A percentile compares a stretch with the other conserved stretches of the same genome.
phyloP scores from a whole-genome alignment of 148 eudicot species.

The Hydrangea macrophylla region DNA sequence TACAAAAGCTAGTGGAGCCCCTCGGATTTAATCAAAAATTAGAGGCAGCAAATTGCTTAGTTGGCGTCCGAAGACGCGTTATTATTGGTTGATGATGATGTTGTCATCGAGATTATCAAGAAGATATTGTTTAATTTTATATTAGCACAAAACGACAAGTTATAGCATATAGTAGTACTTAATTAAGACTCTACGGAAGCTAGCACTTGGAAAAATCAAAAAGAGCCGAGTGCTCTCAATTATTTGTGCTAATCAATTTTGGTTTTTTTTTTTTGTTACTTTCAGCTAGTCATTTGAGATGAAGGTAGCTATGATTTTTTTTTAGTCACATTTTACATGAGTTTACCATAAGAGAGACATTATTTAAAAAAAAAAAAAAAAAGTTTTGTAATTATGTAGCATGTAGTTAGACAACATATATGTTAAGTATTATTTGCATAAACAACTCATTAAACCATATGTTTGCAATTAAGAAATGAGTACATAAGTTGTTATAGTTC shows the following conservation, averaged over 20 bases:
- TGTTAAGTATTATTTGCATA: too few species aligned
- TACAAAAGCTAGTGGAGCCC: background rate
- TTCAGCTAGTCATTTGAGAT: background rate
- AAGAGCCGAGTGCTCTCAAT: background rate
- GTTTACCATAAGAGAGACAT: background rate
- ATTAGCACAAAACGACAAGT: background rate
- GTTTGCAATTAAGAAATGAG: too few species aligned
- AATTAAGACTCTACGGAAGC: background rate
- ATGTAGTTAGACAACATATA: too few species aligned
- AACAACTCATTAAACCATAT: too few species aligned
- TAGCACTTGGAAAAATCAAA: background rate
- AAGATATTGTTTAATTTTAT: conserved; percentile 17
- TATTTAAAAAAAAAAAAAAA: too few species aligned
- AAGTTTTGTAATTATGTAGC: too few species aligned
- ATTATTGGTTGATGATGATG: conserved; percentile 9
- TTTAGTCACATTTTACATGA: background rate
- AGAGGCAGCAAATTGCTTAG: background rate
- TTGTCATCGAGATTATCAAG: conserved; percentile 16
- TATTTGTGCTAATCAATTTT: background rate
- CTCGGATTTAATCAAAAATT: conserved; percentile 7
- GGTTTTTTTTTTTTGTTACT: too few species aligned
- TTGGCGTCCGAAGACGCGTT: conserved; percentile 3
- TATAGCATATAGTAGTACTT: background rate
- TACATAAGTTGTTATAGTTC: too few species aligned
- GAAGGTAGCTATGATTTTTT: background rate